Evolutionary conservation across 805 yeast species (phyloP).

Genomic region (Zygotorulaspora sp.): DNA sequence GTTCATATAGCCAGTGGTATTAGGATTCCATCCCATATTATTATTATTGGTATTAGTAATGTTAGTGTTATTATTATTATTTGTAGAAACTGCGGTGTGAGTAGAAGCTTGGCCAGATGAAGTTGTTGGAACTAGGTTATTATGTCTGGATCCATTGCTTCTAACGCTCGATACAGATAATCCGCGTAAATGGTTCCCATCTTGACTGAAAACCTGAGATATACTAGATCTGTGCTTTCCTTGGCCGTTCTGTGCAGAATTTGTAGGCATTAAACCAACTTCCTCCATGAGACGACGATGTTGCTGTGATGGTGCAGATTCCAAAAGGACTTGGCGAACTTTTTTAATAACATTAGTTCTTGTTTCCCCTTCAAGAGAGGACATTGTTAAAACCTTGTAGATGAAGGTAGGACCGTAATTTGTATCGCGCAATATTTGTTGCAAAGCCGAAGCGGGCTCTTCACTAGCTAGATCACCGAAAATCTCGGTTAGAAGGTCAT

Average conservation of each 20-base stretch:
- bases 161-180: constrained; percentile 32
- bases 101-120: constrained; percentile 13
- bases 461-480: constrained; percentile 48
- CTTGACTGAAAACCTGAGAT: constrained; percentile 25
- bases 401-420: constrained; percentile 72
- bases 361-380: constrained; percentile 53
- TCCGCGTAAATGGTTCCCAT: constrained; percentile 28
- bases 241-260: constrained; percentile 10
- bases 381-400: constrained; percentile 72
- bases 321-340: constrained; percentile 58
- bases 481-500: constrained; percentile 55
- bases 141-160: constrained; percentile 31
- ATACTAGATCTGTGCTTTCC: constrained; percentile 24
- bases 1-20: constrained; percentile 15
- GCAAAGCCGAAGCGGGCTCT: constrained; percentile 46
- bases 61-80: constrained; percentile 16
- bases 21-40: constrained; percentile 17
- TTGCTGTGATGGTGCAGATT: constrained; percentile 60
- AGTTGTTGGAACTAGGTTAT: constrained; percentile 13
- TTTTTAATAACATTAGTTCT: constrained; percentile 56
- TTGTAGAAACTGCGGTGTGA: constrained; percentile 7
- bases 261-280: constrained; percentile 57
- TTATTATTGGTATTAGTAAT: constrained; percentile 4
- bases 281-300: constrained; percentile 88
- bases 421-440: constrained; percentile 59